Base-by-base conservation (phyloP, 2,329 filamentous ascomycete genomes). In the Tolypocladium ophioglossoides region DNA sequence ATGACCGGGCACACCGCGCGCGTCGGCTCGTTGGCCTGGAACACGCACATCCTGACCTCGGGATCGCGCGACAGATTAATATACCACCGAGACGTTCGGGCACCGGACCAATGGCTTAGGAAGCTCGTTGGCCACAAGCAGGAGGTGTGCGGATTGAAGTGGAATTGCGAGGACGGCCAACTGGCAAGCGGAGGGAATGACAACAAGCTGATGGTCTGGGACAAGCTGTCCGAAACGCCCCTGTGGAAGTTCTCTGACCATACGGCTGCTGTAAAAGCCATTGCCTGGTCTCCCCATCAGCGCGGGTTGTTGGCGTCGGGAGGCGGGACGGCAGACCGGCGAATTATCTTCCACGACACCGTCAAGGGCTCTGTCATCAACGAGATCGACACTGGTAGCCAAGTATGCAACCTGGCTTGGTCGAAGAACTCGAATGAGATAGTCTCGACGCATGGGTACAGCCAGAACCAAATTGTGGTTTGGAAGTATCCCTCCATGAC, bases 401-500 rank as follows among this genome's bases (percentile, higher is more conserved):
- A 99, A 70, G 94, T 99, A n/a, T 99, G 94, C 74, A 99, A 99
- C 66, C 78, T 99, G 46, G 89, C 91, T 4, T 99, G 95, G 91
- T 94, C 87, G 20, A 95, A 95, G 66, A 96, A 96, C 70, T 96
- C 90, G 9, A 96, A 96, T 68, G 94, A 99, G 70, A 91, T 99
- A 55, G 92, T 99, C 53, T 92, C 87, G 51, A 99, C 94, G 1
- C 94, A 99, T 66, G 94, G 94, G 8, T 99, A 96, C 74, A 92
- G 87, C 62, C 94, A 99, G 67, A 96, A 99, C 68, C 94, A 97
- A 70, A 96, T 99, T 63, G 92, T 97, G 39, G 90, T 99, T 54
- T 99, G 94, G 94, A 99, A 99, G 67, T 99, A 99, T 66, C 94
- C 94, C 1, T 91, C 87, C 61, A 97, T 99, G 94, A 90, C 90